Conservation (phyloP, 768 basidiomycete species). For the Thelephora aurantiotincta region DNA sequence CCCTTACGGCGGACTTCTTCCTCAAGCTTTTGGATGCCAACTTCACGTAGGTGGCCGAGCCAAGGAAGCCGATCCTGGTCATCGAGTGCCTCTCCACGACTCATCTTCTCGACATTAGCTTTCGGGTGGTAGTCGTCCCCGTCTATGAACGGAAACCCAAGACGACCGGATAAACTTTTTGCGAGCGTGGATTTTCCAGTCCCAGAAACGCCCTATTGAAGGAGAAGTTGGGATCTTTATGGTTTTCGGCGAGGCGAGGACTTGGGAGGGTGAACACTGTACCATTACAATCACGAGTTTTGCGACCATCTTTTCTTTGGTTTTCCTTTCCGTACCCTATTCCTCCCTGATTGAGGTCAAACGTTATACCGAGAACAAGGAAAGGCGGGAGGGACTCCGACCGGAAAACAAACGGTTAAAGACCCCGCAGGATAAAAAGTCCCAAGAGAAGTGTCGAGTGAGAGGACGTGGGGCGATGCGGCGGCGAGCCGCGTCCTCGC, state of each 20-base stretch:
- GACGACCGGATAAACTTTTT: conserved; percentile 14
- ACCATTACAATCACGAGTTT: conserved; percentile 40
- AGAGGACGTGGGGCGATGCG: too few species aligned
- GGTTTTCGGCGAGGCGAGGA: background rate
- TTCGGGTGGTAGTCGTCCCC: conserved; percentile 80
- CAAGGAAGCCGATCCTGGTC: conserved; percentile 82
- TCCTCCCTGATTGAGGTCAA: too few species aligned
- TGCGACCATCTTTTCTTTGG: too few species aligned
- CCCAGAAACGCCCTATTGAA: conserved; percentile 14
- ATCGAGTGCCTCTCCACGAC: conserved; percentile 53
- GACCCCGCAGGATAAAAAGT: too few species aligned
- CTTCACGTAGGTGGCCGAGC: conserved; percentile 58
- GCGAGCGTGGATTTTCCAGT: conserved; percentile 18
- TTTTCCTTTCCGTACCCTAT: too few species aligned
- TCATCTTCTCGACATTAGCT: conserved; percentile 82
- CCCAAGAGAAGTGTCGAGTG: too few species aligned
- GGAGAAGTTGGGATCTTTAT: background rate
- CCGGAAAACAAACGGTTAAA: too few species aligned
- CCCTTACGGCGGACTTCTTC: conserved; percentile 1
- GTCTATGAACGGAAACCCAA: conserved; percentile 71
- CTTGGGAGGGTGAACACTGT: conserved; percentile 9
- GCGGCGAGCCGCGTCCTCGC: too few species aligned
- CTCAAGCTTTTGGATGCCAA: conserved; percentile 32
- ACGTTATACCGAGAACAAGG: too few species aligned
- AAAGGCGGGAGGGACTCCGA: too few species aligned